Evolutionary conservation across 352 stramenopile species (phyloP).

Genomic region (Phytophthora nicotianae): DNA sequence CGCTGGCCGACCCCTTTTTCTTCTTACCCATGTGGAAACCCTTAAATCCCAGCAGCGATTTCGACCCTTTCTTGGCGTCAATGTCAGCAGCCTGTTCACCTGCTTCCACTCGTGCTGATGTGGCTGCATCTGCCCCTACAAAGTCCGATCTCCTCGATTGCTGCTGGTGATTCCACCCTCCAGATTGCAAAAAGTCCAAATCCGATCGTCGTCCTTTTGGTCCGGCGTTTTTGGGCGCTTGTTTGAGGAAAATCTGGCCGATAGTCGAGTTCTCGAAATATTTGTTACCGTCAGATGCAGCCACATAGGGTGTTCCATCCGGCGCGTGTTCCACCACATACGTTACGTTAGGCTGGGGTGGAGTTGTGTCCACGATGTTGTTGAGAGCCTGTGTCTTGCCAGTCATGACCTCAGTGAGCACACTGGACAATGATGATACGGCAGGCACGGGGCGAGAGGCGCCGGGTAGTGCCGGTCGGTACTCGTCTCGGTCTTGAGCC

Average conservation of each 20-base stretch:
- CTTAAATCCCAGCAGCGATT: constrained; percentile 30
- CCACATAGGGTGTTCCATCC: constrained; percentile 50
- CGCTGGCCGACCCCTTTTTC: constrained; percentile 20
- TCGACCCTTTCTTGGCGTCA: constrained; percentile 28
- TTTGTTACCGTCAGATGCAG: constrained; percentile 39
- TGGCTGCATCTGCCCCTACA: constrained; percentile 16
- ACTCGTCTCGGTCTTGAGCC: constrained; percentile 14
- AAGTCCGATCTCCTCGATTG: constrained; percentile 20
- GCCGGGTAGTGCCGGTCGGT: constrained; percentile 5
- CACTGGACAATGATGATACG: constrained; percentile 60
- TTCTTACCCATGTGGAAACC: constrained; percentile 35
- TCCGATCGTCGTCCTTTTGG: constrained; percentile 32
- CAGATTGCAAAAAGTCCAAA: constrained; percentile 39
- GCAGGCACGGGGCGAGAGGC: constrained; percentile 6
- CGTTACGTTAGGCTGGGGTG: constrained; percentile 34
- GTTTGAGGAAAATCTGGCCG: constrained; percentile 47
- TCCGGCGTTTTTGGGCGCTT: constrained; percentile 12
- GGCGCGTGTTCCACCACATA: constrained; percentile 46
- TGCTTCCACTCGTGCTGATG: background rate
- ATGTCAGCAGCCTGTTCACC: constrained; percentile 14
- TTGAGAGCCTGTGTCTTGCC: constrained; percentile 44
- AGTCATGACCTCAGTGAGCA: constrained; percentile 54
- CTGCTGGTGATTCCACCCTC: constrained; percentile 20
- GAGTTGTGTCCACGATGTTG: constrained; percentile 50
- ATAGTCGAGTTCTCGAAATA: constrained; percentile 57